These are phyloP conservation scores for Sequoiadendron giganteum DNA, from an alignment of 75 land plant species.

Conservation along the genomic window DNA sequence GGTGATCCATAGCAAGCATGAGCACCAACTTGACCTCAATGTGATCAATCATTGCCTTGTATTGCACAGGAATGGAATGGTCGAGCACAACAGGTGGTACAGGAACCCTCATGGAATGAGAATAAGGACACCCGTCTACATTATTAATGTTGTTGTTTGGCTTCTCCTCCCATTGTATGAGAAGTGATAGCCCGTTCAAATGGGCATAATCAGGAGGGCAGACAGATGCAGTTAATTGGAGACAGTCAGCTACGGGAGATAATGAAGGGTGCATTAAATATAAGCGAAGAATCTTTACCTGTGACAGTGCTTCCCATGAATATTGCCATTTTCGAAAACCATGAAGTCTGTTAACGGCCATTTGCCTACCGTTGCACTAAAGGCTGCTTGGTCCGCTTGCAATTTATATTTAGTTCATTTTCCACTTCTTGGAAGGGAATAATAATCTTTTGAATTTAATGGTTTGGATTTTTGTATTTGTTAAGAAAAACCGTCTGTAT, in stretches of 20 bases:
- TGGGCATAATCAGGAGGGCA: neutral
- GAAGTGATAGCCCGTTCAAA: neutral
- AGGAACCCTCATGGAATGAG: conserved; percentile 30
- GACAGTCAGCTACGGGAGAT: conserved; percentile 28
- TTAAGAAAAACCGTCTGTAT: no score
- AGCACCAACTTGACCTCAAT: conserved; percentile 63
- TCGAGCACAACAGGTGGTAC: conserved; percentile 62
- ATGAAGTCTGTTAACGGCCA: neutral
- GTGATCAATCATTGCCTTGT: conserved; percentile 42
- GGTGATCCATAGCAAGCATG: conserved; percentile 66
- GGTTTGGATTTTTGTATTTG: no score
- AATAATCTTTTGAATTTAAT: no score
- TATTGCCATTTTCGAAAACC: conserved; percentile 50
- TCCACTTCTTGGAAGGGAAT: no score
- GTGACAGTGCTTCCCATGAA: conserved; percentile 62
- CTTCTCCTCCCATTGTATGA: neutral
- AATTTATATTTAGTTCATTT: neutral
- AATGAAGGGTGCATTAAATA: conserved; percentile 31
- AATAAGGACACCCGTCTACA: neutral
- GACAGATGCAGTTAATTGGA: conserved; percentile 24
- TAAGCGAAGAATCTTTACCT: conserved; percentile 47
- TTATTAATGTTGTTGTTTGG: neutral
- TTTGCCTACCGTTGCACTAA: neutral
- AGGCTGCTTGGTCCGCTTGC: neutral
- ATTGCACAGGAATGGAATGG: conserved; percentile 35